Evolutionary conservation across 441 rosid species (phyloP).

Genomic region (Erodium moschatum): DNA sequence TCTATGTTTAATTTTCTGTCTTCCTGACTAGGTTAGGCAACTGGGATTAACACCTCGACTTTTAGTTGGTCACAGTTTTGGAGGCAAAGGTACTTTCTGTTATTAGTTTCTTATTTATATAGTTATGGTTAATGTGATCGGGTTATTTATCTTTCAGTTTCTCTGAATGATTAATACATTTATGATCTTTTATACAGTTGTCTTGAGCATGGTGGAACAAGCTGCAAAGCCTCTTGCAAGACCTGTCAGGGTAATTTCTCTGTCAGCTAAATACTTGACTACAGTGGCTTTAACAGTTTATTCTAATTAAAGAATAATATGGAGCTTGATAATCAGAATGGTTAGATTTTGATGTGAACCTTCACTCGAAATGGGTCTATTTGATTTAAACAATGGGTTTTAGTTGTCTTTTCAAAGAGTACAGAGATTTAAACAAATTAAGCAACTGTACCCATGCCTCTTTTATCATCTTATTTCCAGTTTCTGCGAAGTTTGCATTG

Average conservation of each 20-base stretch:
- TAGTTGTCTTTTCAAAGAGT: neutral
- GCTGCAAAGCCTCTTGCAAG: slow-evolving; percentile 97
- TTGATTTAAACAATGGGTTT: neutral
- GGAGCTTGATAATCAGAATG: neutral
- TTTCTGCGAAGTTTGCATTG: no score
- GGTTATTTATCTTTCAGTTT: slow-evolving; percentile 15
- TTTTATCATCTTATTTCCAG: no score
- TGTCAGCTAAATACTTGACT: slow-evolving; percentile 6
- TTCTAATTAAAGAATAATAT: neutral
- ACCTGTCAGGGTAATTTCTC: slow-evolving; percentile 60
- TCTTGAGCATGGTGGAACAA: slow-evolving; percentile 89
- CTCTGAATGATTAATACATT: slow-evolving; percentile 20
- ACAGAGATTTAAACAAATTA: neutral
- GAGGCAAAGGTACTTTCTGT: slow-evolving; percentile 70
- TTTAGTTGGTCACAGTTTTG: slow-evolving; percentile 94
- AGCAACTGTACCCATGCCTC: neutral
- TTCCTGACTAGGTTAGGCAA: slow-evolving; percentile 48
- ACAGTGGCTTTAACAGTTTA: slow-evolving; percentile 8
- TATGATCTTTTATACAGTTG: slow-evolving; percentile 49
- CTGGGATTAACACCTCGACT: slow-evolving; percentile 77
- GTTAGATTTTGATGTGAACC: neutral
- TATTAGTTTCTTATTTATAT: neutral
- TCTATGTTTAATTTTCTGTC: neutral
- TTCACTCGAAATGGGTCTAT: neutral
- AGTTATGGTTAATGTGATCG: slow-evolving; percentile 13